Base-by-base conservation (phyloP, 164 flowering plant genomes). In the Chimonanthus salicifolius region DNA sequence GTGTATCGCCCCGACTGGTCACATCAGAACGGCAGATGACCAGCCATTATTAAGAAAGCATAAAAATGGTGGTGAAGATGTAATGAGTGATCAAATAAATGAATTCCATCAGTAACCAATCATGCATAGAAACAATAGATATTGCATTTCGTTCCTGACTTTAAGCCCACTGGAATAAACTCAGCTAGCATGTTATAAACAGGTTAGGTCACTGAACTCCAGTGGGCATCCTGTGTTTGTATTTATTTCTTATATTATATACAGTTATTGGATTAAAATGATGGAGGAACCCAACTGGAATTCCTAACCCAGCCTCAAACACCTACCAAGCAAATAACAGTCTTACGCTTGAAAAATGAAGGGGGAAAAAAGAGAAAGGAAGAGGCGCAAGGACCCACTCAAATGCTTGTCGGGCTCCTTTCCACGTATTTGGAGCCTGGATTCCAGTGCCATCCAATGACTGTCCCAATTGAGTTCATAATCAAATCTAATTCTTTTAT, bases 1-100 rank as follows among this genome's bases (percentile, higher is more conserved):
- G 92, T 69, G 99, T 94, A 83, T 94, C 99, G 65, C 97, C 92
- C 63, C 99, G 98, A 80, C 99, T 95, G 88, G 21, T 80, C 20
- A 71, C 67, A 74, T 71, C 50, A 81, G 47, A 78, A 71, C 47
- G n/a, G 44, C 63, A 50, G n/a, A 49, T 72, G 46, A 64, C 63
- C 63, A 80, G n/a, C 65, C 74, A 69, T 18, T 48, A n/a, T 64
- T 44, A 72, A 43, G 11, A 47, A 54, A 54, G 16, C 16, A 13
- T 11, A 54, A 2, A 9, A 54, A 10, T 54, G 60, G n/a, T 13
- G 5, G 60, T 33, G 8, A 54, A 54, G 16, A 54, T 54, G 6
- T 54, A 13, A 10, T 11, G 60, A 54, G 16, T 54, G 60, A 54
- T 13, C 11, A 54, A 54, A 54, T 13, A 54, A 54, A 11, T 9